Base-by-base conservation (phyloP, 352 stramenopile genomes). In the Elongisporangium prolatum region DNA sequence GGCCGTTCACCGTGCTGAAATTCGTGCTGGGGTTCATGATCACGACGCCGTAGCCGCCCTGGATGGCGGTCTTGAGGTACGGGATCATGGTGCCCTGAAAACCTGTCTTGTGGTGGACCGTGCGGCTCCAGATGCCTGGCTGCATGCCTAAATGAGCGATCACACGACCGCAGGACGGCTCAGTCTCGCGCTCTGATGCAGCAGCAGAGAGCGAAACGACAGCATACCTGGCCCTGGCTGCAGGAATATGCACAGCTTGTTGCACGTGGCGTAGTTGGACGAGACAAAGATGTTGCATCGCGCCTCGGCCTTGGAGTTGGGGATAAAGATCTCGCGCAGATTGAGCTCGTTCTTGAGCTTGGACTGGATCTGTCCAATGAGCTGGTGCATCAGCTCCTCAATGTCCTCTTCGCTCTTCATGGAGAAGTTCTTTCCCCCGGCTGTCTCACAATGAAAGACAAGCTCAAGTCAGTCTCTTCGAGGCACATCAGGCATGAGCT, bases 11-110 rank as follows among this genome's bases (percentile, higher is more conserved):
- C 40, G 80, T 71, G 49, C 77, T 79, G 51, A 70, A 82, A 60
- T 95, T 95, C 37, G 84, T 90, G 63, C 84, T 93, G 3, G 86
- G 86, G 50, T 95, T 95, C 53, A 93, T 53, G 20, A 95, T 69
- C 37, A 94, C 75, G 7, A 95, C 84, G 14, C 80, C 80, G 54
- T 93, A 93, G 54, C 85, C 85, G 40, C 84, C 83, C 57, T 95
- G 83, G 50, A 92, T 87, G 20, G 86, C 86, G 0, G 85, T 92
- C 64, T 93, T 91, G 22, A 93, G 65, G 60, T 95, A 94, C 55
- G 86, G 86, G 55, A 95, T 87, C 83, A 95, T 93, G 25, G 84
- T 93, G 51, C 84, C 84, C 52, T 93, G 79, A 57, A 93, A 92
- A 7, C 82, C 80, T n/a, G 77, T 88, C 61, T 91, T 90, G 10